These are phyloP conservation scores for Gossypium schwendimanii DNA, from an alignment of 441 rosid genomes.

Conservation along the genomic window DNA sequence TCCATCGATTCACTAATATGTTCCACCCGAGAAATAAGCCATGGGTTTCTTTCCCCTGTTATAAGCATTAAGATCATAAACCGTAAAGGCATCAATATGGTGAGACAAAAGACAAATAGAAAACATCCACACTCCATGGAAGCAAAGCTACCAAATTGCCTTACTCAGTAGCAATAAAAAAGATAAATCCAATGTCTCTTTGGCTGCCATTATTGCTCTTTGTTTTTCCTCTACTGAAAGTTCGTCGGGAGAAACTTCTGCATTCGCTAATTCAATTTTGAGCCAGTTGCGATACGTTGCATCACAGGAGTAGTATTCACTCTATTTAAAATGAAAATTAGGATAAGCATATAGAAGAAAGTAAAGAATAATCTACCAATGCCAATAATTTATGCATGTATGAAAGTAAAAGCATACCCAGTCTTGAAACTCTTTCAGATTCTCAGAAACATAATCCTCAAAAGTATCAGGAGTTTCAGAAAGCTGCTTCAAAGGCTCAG, in stretches of 20 bases:
- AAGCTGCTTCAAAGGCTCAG: constrained; percentile 96
- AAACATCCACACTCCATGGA: not conserved
- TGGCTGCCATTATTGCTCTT: constrained; percentile 58
- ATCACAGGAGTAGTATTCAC: constrained; percentile 89
- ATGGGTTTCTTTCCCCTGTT: constrained; percentile 62
- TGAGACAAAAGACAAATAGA: not conserved
- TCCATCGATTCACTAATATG: constrained; percentile 40
- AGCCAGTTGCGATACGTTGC: constrained; percentile 97
- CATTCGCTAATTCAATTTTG: constrained; percentile 68
- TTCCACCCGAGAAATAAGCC: constrained; percentile 67
- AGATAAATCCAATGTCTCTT: constrained; percentile 61
- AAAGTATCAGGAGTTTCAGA: constrained; percentile 56
- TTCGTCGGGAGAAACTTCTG: constrained; percentile 56
- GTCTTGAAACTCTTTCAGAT: constrained; percentile 82
- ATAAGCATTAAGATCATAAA: constrained; percentile 17
- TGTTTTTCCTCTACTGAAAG: constrained; percentile 75
- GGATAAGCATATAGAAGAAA: not conserved
- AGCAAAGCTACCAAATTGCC: constrained; percentile 21
- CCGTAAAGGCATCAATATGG: not conserved
- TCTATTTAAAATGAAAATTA: constrained; percentile 37
- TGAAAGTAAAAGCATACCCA: constrained; percentile 57
- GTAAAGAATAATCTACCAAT: constrained; percentile 8
- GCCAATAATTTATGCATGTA: not conserved
- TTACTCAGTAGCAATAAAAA: constrained; percentile 58
- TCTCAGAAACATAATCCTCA: constrained; percentile 64